Base-by-base conservation (phyloP, 106 monocot genomes). In the Cymbidium sinense region DNA sequence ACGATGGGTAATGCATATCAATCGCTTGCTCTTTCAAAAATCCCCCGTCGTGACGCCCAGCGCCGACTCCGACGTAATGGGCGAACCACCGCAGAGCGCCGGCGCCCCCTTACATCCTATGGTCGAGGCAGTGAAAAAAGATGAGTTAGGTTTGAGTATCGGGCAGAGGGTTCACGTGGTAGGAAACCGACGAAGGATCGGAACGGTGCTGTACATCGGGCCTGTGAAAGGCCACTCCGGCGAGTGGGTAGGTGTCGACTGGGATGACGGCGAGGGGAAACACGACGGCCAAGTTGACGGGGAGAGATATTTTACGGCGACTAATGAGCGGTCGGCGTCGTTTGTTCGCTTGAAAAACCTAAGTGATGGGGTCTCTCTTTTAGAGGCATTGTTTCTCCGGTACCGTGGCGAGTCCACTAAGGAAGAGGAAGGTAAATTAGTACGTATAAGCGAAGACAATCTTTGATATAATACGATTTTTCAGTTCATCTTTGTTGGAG, bases 231-330 rank as follows among this genome's bases (percentile, higher is more conserved):
- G 88, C 28, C 75, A 94, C 78, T 0, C 78, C 17, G 94, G 92
- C 2, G 30, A 34, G 3, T 94, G 98, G 98, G 65, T 94, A 47
- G 98, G 98, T 73, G 86, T 98, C 73, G 94, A 98, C 73, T 96
- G 93, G 94, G 98, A 98, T 79, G 86, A 81, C 78, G 88, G 82
- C 50, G 77, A 86, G 7, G 91, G 94, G n/a, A 92, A 94, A 79
- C 94, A 98, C 86, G 91, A 98, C 79, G 94, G 94, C 0, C 50
- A 74, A 74, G 82, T 94, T 43, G 78, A 73, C 50, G 91, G 91
- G 31, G 69, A 77, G 69, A 77, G 83, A 35, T 96, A 96, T 84
- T 96, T 96, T 83, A 39, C 69, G 4, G 83, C 93, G 29, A 44
- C 74, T 0, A 80, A 82, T 43, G 78, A 81, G 67, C 81, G 76